These are phyloP conservation scores for Trypanosoma congolense DNA, from an alignment of 208 protist genomes.

Conservation along the genomic window DNA sequence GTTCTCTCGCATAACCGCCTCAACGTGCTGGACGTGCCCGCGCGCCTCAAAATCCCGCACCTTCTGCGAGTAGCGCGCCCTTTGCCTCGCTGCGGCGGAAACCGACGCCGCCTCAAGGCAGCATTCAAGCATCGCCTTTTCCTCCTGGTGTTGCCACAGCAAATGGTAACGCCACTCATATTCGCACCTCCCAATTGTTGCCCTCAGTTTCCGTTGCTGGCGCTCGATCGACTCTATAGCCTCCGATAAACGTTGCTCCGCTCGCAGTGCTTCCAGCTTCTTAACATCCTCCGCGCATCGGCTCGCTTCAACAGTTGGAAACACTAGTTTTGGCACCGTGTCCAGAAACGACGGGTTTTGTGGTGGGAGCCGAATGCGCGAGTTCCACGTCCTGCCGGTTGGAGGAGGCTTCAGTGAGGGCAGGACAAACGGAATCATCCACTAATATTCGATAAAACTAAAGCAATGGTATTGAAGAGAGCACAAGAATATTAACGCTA, in stretches of 20 bases:
- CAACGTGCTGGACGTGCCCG: constrained; percentile 18
- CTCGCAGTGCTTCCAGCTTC: constrained; percentile 1
- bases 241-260: constrained; percentile 1
- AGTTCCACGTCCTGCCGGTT: constrained; percentile 2
- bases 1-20: constrained; percentile 10
- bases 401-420: constrained; percentile 7
- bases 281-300: constrained; percentile 2
- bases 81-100: constrained; percentile 7
- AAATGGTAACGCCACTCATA: constrained; percentile 23
- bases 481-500: not conserved
- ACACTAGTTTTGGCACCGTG: not conserved
- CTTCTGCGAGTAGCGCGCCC: constrained; percentile 10
- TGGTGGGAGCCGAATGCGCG: constrained; percentile 7
- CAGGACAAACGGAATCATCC: constrained; percentile 19
- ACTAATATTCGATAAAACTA: not conserved
- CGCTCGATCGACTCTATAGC: constrained; percentile 10
- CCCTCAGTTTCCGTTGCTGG: constrained; percentile 12
- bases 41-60: constrained; percentile 17
- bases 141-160: constrained; percentile 23
- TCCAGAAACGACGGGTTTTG: not conserved
- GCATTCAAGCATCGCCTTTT: constrained; percentile 14
- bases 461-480: constrained; percentile 1
- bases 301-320: constrained; percentile 5
- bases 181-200: constrained; percentile 14
- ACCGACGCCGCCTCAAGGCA: constrained; percentile 1